Evolutionary conservation across 2,329 filamentous ascomycete genomes (phyloP), one percentile per base, ranked within the genome.

Genomic region (Apiospora sp.): DNA sequence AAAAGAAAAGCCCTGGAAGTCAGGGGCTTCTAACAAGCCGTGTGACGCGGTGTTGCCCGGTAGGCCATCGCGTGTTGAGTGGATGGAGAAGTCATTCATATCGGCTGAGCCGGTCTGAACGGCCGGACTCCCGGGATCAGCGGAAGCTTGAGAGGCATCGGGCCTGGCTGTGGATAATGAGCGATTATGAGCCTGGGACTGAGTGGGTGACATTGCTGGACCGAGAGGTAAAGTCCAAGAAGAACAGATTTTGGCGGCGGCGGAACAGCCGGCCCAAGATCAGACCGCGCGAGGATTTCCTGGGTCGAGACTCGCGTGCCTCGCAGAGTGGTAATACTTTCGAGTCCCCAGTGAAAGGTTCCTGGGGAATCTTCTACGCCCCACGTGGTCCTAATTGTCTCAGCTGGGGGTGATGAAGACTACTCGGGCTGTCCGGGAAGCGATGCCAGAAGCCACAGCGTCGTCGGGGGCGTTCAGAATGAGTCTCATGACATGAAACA

Each of bases 1-100:
- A 75, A 89, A 90, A 30, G 85, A 81, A 76, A 89, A 90, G 74
- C 88, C 86, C 74, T 83, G 82, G 77, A 90, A 90, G 69, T 87
- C 85, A 22, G 85, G 80, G 46, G 83, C 76, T 74, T 88, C 85
- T 76, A 87, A 84, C 77, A 86, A 77, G 75, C 76, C 77, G 73
- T 81, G 80, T 43, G 78, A 75, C 54, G 77, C 75, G 69, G 77
- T 75, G 61, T 81, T 81, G 75, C 75, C 79, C 68, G 78, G 75
- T 71, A 83, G 73, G 49, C 76, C 76, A 74, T 83, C 80, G 74
- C 81, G 77, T 49, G 80, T 75, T 68, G 76, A 76, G 58, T 84
- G 82, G 75, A 85, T 75, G 72, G 81, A 79, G 77, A 82, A 81
- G 51, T 79, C 79, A 76, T 83, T 81, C 71, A 83, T 75, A 73